Base-by-base conservation (phyloP, 139 green algal species). In the Coccomyxa sp. region DNA sequence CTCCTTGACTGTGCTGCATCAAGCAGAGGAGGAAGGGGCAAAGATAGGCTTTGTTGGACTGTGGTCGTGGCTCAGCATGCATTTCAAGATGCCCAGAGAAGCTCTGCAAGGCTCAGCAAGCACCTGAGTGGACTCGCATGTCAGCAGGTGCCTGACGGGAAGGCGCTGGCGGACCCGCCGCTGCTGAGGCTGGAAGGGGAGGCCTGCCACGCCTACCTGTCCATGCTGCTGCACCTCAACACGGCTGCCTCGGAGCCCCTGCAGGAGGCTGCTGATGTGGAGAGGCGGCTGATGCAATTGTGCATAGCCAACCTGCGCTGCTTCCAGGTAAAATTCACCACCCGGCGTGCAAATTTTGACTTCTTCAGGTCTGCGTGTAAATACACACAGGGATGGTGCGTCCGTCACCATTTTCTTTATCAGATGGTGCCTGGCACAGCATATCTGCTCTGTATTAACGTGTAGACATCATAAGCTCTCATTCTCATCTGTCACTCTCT, bases 131-230 rank as follows among this genome's bases (percentile, higher is more conserved):
- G n/a, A 74, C 0, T 22, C 35, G 24, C 31, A 39, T n/a, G 6
- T 68, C 18, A 70, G 50, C 78, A 88, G 79, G 83, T 92, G 33
- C 8, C 81, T 4, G 64, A 84, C 0, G 80, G 73, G 50, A 81
- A 76, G 33, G 35, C n/a, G 75, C 83, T 98, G 35, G 44, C 85
- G 8, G 96, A 99, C 87, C 96, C 96, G 2, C 96, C 96, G 5
- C 88, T 99, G 82, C 88, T 98, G 82, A 81, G 90, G 12, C 86
- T 99, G 44, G 96, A 99, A 87, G 89, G 84, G 9, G 95, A 98
- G 85, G 89, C 92, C 39, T 81, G 85, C 10, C 90, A 97, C 71
- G 91, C 94, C 9, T 95, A 96, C 79, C 84, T 99, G 31, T 92
- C 87, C 36, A 83, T 97, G 73, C 82, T 96, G 76, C 83, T 91